Evolutionary conservation across 352 stramenopile genomes (phyloP).

Genomic region (Phytopythium aichiense): DNA sequence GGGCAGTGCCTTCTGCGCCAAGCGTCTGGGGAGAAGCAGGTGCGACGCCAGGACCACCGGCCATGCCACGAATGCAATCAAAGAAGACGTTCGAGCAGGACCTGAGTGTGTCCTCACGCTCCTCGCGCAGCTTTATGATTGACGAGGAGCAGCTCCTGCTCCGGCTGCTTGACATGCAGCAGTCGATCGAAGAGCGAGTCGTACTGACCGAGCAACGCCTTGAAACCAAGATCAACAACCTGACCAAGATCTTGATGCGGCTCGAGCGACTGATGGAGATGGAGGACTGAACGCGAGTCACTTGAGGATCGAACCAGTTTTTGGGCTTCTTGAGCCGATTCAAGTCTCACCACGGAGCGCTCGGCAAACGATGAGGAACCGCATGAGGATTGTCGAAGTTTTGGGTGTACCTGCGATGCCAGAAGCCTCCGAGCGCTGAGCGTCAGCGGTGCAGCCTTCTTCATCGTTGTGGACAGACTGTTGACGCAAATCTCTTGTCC

Average conservation of each 20-base stretch:
- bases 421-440: too few relatives aligned
- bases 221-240: constrained; percentile 61
- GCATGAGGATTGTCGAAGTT: too few relatives aligned
- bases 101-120: not conserved
- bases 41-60: not conserved
- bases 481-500: too few relatives aligned
- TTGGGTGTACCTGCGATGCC: too few relatives aligned
- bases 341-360: too few relatives aligned
- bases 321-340: too few relatives aligned
- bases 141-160: constrained; percentile 42
- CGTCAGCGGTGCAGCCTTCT: too few relatives aligned
- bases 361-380: too few relatives aligned
- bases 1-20: not conserved
- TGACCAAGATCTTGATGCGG: constrained; percentile 66
- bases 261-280: constrained; percentile 58
- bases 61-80: not conserved
- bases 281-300: constrained; percentile 20
- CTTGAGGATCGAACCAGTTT: too few relatives aligned
- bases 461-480: too few relatives aligned
- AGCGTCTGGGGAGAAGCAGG: not conserved
- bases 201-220: constrained; percentile 59
- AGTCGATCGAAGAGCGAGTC: constrained; percentile 49
- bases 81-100: constrained; percentile 1
- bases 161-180: constrained; percentile 55
- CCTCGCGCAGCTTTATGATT: constrained; percentile 1